Evolutionary conservation across 2,329 filamentous ascomycete species (phyloP).

Genomic region (Exophiala sideris): DNA sequence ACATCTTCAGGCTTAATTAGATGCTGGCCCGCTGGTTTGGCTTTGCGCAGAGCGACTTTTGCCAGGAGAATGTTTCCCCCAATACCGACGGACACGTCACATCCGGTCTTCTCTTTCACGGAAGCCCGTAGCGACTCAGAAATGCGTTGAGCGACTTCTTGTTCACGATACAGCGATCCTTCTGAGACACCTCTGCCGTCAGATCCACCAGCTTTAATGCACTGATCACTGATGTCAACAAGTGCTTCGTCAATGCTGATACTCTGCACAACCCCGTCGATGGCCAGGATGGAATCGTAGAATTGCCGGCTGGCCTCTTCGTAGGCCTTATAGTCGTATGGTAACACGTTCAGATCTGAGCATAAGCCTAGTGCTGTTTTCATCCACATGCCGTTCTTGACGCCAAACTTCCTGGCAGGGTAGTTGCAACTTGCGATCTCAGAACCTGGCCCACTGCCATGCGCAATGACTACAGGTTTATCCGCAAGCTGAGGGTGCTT

Average conservation of each 20-base stretch:
- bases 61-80: slow-evolving; percentile 87
- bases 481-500: slow-evolving; percentile 70
- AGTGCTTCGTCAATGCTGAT: slow-evolving; percentile 96
- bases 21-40: slow-evolving; percentile 90
- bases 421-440: slow-evolving; percentile 99
- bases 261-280: slow-evolving; percentile 84
- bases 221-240: slow-evolving; percentile 72
- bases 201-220: slow-evolving; percentile 63
- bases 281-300: slow-evolving; percentile 75
- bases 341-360: slow-evolving; percentile 80
- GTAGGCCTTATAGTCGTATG: slow-evolving; percentile 93
- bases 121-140: slow-evolving; percentile 63
- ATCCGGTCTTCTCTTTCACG: slow-evolving; percentile 73
- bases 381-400: slow-evolving; percentile 99
- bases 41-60: slow-evolving; percentile 83
- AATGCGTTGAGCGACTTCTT: slow-evolving; percentile 72
- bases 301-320: slow-evolving; percentile 87
- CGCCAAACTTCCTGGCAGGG: slow-evolving; percentile 74
- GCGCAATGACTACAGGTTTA: slow-evolving; percentile 84
- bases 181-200: slow-evolving; percentile 64
- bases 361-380: slow-evolving; percentile 79
- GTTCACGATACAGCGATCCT: slow-evolving; percentile 70
- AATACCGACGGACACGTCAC: slow-evolving; percentile 88
- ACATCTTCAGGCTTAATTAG: slow-evolving; percentile 81
- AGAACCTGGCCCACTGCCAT: slow-evolving; percentile 77